A percentile compares a stretch with the other conserved stretches of the same genome.
Evolutionary conservation across 116 monocot genomes (phyloP).

Genomic region (Dioscorea cayenensis): DNA sequence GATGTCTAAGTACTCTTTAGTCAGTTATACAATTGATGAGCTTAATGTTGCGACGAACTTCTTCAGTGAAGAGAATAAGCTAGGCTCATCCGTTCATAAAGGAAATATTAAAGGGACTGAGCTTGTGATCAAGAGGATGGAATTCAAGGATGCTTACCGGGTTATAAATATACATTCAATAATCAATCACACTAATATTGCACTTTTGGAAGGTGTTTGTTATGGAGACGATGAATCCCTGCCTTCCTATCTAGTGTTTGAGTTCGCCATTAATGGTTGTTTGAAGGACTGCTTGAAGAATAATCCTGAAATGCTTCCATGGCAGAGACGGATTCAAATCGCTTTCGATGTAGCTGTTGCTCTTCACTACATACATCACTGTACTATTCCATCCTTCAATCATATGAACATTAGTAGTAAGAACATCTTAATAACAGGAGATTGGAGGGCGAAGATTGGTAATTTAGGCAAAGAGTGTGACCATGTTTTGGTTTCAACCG

Average conservation of each 20-base stretch:
- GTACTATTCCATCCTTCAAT: slow-evolving; percentile 18
- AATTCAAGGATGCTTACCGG: slow-evolving; percentile 11
- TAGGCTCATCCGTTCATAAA: slow-evolving; percentile 13
- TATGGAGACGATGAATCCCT: slow-evolving; percentile 13
- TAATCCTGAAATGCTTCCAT: not conserved
- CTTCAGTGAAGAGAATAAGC: slow-evolving; percentile 15
- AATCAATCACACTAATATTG: slow-evolving; percentile 24
- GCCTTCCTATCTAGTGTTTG: slow-evolving; percentile 19
- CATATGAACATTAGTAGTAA: slow-evolving; percentile 28
- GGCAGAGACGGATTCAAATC: slow-evolving; percentile 16
- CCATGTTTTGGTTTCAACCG: no score
- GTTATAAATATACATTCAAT: slow-evolving; percentile 18
- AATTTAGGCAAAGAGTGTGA: no score
- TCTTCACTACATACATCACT: slow-evolving; percentile 33
- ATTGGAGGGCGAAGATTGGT: no score
- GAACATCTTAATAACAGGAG: slow-evolving; percentile 8
- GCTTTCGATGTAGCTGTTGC: slow-evolving; percentile 20
- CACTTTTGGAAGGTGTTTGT: slow-evolving; percentile 21
- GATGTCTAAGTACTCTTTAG: slow-evolving; percentile 22
- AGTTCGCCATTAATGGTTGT: slow-evolving; percentile 10
- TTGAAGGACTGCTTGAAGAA: slow-evolving; percentile 22
- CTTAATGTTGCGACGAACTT: slow-evolving; percentile 10
- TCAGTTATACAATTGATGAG: slow-evolving; percentile 15
- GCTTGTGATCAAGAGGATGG: slow-evolving; percentile 15
- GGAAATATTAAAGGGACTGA: slow-evolving; percentile 10